Conservation (phyloP, 352 stramenopile genomes). For the Phytophthora multivora region DNA sequence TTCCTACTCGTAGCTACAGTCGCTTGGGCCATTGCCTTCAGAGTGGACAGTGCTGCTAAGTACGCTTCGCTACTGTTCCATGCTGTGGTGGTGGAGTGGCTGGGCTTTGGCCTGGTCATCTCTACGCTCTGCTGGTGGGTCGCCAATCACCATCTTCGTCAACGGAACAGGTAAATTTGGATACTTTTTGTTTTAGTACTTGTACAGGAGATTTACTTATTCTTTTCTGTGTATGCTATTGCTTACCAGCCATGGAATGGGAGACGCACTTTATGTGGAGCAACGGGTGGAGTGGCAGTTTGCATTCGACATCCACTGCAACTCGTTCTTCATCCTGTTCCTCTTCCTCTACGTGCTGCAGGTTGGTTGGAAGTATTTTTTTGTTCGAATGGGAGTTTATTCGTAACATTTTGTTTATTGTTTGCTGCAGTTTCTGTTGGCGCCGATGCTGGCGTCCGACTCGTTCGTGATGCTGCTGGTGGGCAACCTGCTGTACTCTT, state of each 20-base stretch:
- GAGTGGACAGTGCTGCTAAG: slow-evolving; percentile 49
- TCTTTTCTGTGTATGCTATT: slow-evolving; percentile 2
- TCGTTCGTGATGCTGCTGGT: slow-evolving; percentile 91
- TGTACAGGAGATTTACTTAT: not conserved
- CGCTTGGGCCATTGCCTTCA: slow-evolving; percentile 83
- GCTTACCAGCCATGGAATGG: slow-evolving; percentile 56
- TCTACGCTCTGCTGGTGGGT: slow-evolving; percentile 77
- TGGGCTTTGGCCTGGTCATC: slow-evolving; percentile 73
- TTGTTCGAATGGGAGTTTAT: slow-evolving; percentile 10
- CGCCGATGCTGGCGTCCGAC: slow-evolving; percentile 92
- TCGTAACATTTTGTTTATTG: slow-evolving; percentile 1
- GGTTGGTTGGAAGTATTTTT: slow-evolving; percentile 37
- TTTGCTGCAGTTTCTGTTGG: slow-evolving; percentile 93
- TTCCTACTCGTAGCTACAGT: slow-evolving; percentile 89
- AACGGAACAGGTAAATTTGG: slow-evolving; percentile 54
- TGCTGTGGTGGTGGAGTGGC: slow-evolving; percentile 83
- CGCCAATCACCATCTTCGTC: slow-evolving; percentile 71
- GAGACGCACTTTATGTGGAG: slow-evolving; percentile 90
- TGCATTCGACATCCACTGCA: slow-evolving; percentile 99
- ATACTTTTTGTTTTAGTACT: slow-evolving; percentile 17
- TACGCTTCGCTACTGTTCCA: slow-evolving; percentile 77
- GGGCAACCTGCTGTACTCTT: slow-evolving; percentile 94
- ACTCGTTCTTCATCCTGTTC: slow-evolving; percentile 98
- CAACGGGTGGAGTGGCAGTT: slow-evolving; percentile 99
- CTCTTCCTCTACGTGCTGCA: slow-evolving; percentile 95